Evolutionary conservation across 2,329 filamentous ascomycete species (phyloP), one percentile per base, ranked within the genome.

Genomic region (Rugonectria rugulosa): DNA sequence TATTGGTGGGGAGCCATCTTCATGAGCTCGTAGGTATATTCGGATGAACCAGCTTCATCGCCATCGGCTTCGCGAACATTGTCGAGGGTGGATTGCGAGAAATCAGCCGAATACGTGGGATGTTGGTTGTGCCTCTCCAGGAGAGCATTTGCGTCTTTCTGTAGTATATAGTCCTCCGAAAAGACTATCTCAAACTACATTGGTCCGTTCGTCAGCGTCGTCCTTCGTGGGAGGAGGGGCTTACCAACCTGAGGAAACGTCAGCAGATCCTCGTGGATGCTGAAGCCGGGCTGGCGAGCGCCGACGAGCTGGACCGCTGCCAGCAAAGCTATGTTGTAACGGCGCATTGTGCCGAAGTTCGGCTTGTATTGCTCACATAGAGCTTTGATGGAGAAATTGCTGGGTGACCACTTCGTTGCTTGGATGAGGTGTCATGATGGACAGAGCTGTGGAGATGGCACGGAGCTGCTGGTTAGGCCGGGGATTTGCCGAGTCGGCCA

Each of bases 191-290:
- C 89, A 70, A 90, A 97, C 88, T 97, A 71, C 4, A n/a, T n/a
- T n/a, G n/a, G n/a, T n/a, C n/a, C 15, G 48, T 8, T 19, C 21
- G 34, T 68, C 17, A 68, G 64, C 54, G 52, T 57, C 31, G 49
- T 23, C 20, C 47, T 29, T 42, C 23, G 37, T 26, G 31, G 32
- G 36, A 26, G 32, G 12, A 17, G 37, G 48, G 47, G 48, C 21
- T 36, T 14, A 68, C 79, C 61, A 79, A 94, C 91, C 82, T 95
- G 91, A 10, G 93, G 93, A 74, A 89, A 92, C 15, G 92, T 92
- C 53, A 96, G 82, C 46, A 97, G 74, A 71, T 97, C 93, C 70
- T 96, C 91, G 68, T 95, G 88, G 53, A 96, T 90, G 76, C 88
- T 96, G 78, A 97, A 97, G 50, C 79, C 76, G 7, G 77, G 78